Base-by-base conservation (phyloP, 345 rosid genomes). In the Pistacia vera region DNA sequence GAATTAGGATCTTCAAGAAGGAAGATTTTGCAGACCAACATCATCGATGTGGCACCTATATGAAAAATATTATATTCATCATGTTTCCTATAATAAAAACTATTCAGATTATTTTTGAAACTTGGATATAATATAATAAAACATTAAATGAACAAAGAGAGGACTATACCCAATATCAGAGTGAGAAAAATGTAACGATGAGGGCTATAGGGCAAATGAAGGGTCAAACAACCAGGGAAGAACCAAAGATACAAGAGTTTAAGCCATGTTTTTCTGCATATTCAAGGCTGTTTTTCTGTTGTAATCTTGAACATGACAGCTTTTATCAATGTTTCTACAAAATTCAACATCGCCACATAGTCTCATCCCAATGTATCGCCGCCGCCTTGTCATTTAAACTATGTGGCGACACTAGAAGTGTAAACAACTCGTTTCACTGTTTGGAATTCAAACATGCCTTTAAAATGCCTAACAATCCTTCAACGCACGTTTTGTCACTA, bases 341-440 rank as follows among this genome's bases (percentile, higher is more conserved):
- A 73, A 60, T 35, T 85, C 83, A 2, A 83, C 16, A 56, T 77
- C 77, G 20, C 84, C 86, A 81, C 51, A 59, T 72, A 18, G 62
- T 82, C 67, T 83, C 86, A 22, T 88, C 90, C 38, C n/a, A 63
- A 11, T 38, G 55, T 79, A 56, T 64, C 80, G 58, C 63, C n/a
- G 54, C 83, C 1, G 48, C 70, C 63, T 60, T 28, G 16, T 35
- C 22, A 20, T 8, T 61, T 60, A 72, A 28, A 67, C 67, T 5
- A 60, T 18, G 48, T 46, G 46, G 25, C 22, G 25, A 61, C 28
- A 44, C 97, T 90, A 13, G 95, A 89, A 66, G 93, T 88, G 84
- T 88, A 91, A 12, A 90, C 86, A 0, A 90, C 84, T 4, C 87
- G 82, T 75, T 86, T 88, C 58, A 91, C 91, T 0, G 90, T 90